phyloP scores from a whole-genome alignment of 2,329 filamentous ascomycete genomes.

The Penicillium sp. region DNA sequence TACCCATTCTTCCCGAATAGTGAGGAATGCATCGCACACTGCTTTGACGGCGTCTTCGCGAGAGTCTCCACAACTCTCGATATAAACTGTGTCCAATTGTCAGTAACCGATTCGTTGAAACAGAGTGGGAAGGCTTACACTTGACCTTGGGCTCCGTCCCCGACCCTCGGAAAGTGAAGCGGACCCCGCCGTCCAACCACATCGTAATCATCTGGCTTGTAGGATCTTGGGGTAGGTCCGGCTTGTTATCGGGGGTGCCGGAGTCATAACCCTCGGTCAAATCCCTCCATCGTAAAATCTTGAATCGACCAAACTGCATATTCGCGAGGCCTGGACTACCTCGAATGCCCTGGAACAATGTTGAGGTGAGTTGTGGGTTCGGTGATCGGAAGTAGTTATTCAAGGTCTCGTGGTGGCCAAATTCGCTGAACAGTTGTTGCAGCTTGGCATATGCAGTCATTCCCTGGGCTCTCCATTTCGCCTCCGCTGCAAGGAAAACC shows the following conservation, averaged over 20 bases:
- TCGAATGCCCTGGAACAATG: slow-evolving; percentile 56
- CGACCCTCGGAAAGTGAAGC: slow-evolving; percentile 60
- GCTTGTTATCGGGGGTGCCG: slow-evolving; percentile 49
- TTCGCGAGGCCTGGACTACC: slow-evolving; percentile 42
- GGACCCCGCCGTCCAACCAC: slow-evolving; percentile 53
- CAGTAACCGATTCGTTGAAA: neutral
- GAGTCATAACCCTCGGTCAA: slow-evolving; percentile 61
- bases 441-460: slow-evolving; percentile 58
- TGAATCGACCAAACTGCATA: slow-evolving; percentile 48
- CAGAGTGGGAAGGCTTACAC: slow-evolving; percentile 34
- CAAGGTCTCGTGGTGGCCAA: slow-evolving; percentile 61
- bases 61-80: slow-evolving; percentile 39
- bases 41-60: slow-evolving; percentile 33
- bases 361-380: slow-evolving; percentile 49
- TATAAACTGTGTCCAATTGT: slow-evolving; percentile 32
- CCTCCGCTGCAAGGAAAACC: slow-evolving; percentile 56
- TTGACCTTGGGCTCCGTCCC: slow-evolving; percentile 69
- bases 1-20: slow-evolving; percentile 40
- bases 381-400: slow-evolving; percentile 64
- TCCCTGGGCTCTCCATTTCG: slow-evolving; percentile 49
- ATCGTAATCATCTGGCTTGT: slow-evolving; percentile 62
- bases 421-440: slow-evolving; percentile 54
- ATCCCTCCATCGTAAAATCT: slow-evolving; percentile 59
- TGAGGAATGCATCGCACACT: slow-evolving; percentile 36
- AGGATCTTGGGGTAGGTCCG: slow-evolving; percentile 55